Evolutionary conservation across 2,329 filamentous ascomycete genomes (phyloP), one percentile per base, ranked within the genome.

Genomic region (Verticillium nubilum): DNA sequence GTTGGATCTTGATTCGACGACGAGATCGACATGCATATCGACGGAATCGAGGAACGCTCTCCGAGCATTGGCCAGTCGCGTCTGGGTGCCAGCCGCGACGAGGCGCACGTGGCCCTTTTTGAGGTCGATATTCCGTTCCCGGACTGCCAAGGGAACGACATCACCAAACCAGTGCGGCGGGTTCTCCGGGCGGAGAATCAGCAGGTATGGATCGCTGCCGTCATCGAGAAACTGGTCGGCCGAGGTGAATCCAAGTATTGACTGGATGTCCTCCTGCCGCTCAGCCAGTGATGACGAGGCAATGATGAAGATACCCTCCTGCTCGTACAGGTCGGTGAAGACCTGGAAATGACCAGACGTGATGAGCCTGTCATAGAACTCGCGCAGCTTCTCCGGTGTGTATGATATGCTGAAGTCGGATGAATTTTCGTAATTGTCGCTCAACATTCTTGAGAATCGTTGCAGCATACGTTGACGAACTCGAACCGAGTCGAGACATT

Each of bases 381-480:
- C 86, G 61, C 88, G 86, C 62, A 96, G 80, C 62, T 85, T 83
- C 31, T 90, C 86, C 9, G 84, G 81, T 4, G 76, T 69, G 52
- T 92, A 83, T 35, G 89, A 87, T 69, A 98, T 89, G 72, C 91
- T 97, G 74, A 95, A 97, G 73, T 99, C 95, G 10, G 92, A 96
- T 5, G 91, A 91, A 69, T 99, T 98, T 73, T 99, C 95, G 69
- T 99, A 99, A 60, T 94, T 87, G 70, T 97, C 91, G 67, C 90
- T 93, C 58, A 99, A 76, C 71, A 96, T 91, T 65, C 92, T 86
- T 19, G 91, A 95, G 74, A 98, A 98, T 61, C 95, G 91, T 71
- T 98, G 96, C 63, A 99, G 81, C 84, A 98, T 98, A 73, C 95
- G 86, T 74, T 99, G 95, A 25, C 95, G 87, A 60, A 98, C 93